phyloP scores from a whole-genome alignment of 164 flowering plant genomes.

The Stephania yunnanensis region DNA sequence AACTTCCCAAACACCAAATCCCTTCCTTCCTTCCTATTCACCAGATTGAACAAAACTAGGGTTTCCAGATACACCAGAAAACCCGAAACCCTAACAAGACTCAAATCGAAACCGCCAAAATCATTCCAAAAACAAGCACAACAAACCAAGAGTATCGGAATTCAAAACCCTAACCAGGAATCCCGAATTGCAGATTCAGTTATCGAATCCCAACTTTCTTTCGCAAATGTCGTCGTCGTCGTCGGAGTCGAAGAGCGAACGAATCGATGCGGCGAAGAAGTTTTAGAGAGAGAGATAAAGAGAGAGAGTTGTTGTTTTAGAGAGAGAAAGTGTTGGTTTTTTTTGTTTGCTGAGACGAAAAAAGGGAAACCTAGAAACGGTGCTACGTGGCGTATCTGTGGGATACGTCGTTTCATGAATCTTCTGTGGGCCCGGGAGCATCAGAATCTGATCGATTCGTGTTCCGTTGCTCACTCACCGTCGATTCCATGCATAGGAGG shows the following conservation, averaged over 20 bases:
- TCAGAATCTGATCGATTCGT: neutral
- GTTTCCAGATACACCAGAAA: neutral
- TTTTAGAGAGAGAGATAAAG: neutral
- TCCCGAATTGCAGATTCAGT: neutral
- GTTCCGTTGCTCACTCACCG: neutral
- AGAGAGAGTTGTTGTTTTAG: neutral
- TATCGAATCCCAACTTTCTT: neutral
- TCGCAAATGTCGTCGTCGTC: neutral
- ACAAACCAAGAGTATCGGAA: neutral
- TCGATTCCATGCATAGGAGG: neutral
- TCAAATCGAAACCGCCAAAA: neutral
- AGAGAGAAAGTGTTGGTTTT: neutral
- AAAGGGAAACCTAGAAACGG: neutral
- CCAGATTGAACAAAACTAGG: neutral
- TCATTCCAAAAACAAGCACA: neutral
- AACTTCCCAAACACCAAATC: neutral
- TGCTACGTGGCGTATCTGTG: neutral
- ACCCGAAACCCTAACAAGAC: neutral
- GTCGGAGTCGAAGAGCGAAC: neutral
- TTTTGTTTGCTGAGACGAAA: neutral
- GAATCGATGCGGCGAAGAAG: neutral
- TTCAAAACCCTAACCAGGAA: neutral
- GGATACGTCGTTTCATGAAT: neutral
- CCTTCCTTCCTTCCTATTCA: neutral
- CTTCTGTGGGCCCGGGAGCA: neutral